Evolutionary conservation across 2,329 filamentous ascomycete species (phyloP), one percentile per base, ranked within the genome.

Genomic region (Neofusicoccum umdonicola): DNA sequence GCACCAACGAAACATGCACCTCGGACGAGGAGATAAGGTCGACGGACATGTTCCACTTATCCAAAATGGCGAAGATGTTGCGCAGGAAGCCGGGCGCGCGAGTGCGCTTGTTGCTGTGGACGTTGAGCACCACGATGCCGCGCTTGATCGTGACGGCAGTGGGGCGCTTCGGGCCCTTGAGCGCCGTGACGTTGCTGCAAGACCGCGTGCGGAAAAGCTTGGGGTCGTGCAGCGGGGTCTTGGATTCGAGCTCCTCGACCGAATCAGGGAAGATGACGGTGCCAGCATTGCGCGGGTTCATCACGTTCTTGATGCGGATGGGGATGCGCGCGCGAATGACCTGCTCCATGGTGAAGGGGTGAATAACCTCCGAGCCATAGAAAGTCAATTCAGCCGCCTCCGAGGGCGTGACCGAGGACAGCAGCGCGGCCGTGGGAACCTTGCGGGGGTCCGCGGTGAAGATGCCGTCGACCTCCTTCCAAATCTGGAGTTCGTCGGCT

Each of bases 331-430:
- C 91, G 72, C 83, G 83, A 67, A 89, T 88, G 64, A 88, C 86
- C 79, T 98, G 95, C 80, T 98, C 94, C 93, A 99, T 98, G 71
- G 95, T 99, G 75, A 97, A 90, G 69, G 97, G 95, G 76, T 99
- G 95, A 71, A 99, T 99, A 74, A 99, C 95, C 78, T 99, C 95
- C 67, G 93, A 83, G 65, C 83, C 83, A 69, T 84, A 84, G 69
- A 84, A 85, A 22, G 95, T 98, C 80, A 99, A 83, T 78, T 99
- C 95, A 12, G 95, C 94, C 1, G 95, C 95, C 79, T 99, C 95
- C 9, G 92, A 90, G 0, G 95, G 95, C 3, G 94, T 97, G 75
- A 99, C 97, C 62, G 89, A 89, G 11, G 89, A 81, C 50, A 99
- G 85, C n/a, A 99, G 83, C 52, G 90, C 85, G n/a, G 95, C 96